phyloP scores from a whole-genome alignment of 2,329 filamentous ascomycete genomes.

The Pezicula neosporulosa region DNA sequence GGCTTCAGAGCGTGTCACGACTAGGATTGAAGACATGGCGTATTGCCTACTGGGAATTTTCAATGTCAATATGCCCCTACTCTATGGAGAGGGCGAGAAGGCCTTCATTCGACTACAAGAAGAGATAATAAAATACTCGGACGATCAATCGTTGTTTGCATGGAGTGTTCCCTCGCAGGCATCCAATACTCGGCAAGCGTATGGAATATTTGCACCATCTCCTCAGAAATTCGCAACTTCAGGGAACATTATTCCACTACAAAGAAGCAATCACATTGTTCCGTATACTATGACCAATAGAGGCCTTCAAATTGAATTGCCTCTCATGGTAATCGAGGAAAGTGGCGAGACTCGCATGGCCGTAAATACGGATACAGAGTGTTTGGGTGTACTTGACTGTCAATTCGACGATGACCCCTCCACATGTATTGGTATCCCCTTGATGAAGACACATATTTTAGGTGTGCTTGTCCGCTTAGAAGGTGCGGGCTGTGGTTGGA shows the following conservation, averaged over 20 bases:
- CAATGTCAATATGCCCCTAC: slow-evolving; percentile 37
- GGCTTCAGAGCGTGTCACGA: slow-evolving; percentile 32
- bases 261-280: not conserved
- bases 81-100: slow-evolving; percentile 35
- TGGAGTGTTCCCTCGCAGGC: slow-evolving; percentile 14
- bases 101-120: slow-evolving; percentile 31
- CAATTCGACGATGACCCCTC: no score
- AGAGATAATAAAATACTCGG: slow-evolving; percentile 28
- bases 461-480: no score
- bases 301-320: not conserved
- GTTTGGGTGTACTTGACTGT: no score
- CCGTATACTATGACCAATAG: not conserved
- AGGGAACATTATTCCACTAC: not conserved
- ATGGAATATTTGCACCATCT: not conserved
- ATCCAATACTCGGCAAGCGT: not conserved
- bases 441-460: no score
- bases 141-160: slow-evolving; percentile 27
- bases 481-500: no score
- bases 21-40: slow-evolving; percentile 35
- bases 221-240: not conserved
- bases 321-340: no score
- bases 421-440: no score
- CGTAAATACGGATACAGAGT: no score
- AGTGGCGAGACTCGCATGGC: no score
- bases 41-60: slow-evolving; percentile 43